Percentiles rank a stretch among this genome's conserved stretches.
These are phyloP conservation scores for Hemileia vastatrix DNA, from an alignment of 1,284 basidiomycete genomes.

Conservation along the genomic window DNA sequence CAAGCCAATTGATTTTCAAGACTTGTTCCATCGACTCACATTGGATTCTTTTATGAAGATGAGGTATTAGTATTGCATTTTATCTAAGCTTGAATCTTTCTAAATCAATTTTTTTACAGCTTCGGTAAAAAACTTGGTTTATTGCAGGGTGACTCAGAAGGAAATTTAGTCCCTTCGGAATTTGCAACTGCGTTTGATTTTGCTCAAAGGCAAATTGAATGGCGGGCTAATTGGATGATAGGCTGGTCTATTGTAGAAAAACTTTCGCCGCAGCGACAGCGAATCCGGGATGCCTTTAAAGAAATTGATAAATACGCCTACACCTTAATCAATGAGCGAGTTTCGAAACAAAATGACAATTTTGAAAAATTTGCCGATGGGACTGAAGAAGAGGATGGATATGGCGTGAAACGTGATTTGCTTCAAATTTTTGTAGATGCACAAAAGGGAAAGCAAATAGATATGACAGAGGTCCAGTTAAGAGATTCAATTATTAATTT, in stretches of 20 bases:
- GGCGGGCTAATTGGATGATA: background rate
- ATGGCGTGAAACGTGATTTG: no score
- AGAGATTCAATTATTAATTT: slow-evolving; percentile 28
- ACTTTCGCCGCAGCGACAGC: background rate
- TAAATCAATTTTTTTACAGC: background rate
- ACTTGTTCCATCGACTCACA: no score
- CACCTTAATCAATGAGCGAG: slow-evolving; percentile 4
- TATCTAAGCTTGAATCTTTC: background rate
- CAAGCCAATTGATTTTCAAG: no score
- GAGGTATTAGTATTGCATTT: background rate
- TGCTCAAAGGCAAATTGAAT: slow-evolving; percentile 1
- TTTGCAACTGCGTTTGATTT: slow-evolving; percentile 4
- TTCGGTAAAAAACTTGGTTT: slow-evolving; percentile 10
- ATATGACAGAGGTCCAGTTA: no score
- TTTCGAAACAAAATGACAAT: no score
- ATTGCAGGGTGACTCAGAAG: no score
- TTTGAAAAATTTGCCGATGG: no score
- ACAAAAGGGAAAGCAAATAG: no score
- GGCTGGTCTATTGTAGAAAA: slow-evolving; percentile 7
- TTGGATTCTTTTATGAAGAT: background rate
- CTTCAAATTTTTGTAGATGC: no score
- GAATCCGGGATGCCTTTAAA: background rate
- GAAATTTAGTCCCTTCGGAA: no score
- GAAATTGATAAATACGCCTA: background rate
- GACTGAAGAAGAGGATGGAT: no score